These are phyloP conservation scores for Verticillium isaacii DNA, from an alignment of 2,329 filamentous ascomycete species.

Conservation along the genomic window DNA sequence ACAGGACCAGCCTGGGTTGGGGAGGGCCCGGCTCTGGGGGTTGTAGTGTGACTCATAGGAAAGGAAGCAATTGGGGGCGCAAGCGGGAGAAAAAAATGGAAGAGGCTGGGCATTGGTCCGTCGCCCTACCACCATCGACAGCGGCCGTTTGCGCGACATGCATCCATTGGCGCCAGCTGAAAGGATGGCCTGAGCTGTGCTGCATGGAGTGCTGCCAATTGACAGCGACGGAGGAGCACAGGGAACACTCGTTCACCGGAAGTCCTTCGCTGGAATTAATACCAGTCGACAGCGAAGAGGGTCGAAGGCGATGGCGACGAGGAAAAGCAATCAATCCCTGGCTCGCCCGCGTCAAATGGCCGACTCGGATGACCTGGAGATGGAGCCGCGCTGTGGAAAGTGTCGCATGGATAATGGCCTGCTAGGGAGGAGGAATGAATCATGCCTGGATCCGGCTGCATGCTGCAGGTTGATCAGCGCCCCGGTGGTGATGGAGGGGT, in stretches of 20 bases:
- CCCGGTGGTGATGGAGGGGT: neutral
- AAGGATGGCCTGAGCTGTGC: neutral
- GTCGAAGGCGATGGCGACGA: neutral
- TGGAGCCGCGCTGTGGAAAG: neutral
- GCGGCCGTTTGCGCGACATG: neutral
- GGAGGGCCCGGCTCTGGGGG: neutral
- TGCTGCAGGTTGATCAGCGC: neutral
- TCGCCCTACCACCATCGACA: neutral
- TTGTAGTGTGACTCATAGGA: neutral
- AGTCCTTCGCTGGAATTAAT: neutral
- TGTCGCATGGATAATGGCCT: neutral
- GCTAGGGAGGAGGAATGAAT: neutral
- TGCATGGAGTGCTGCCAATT: neutral
- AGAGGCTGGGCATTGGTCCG: neutral
- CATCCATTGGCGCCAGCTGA: neutral
- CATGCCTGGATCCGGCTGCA: neutral
- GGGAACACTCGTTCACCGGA: neutral
- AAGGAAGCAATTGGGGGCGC: neutral
- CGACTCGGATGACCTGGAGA: neutral
- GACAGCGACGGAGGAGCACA: neutral
- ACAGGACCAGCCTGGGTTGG: slow-evolving; percentile 14
- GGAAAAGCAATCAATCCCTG: neutral
- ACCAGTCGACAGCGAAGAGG: neutral
- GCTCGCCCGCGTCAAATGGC: neutral
- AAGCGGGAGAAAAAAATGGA: neutral